A percentile compares a stretch with the other conserved stretches of the same genome.
phyloP scores from a whole-genome alignment of 2,329 filamentous ascomycete species.

The Alternaria novae-zelandiae region DNA sequence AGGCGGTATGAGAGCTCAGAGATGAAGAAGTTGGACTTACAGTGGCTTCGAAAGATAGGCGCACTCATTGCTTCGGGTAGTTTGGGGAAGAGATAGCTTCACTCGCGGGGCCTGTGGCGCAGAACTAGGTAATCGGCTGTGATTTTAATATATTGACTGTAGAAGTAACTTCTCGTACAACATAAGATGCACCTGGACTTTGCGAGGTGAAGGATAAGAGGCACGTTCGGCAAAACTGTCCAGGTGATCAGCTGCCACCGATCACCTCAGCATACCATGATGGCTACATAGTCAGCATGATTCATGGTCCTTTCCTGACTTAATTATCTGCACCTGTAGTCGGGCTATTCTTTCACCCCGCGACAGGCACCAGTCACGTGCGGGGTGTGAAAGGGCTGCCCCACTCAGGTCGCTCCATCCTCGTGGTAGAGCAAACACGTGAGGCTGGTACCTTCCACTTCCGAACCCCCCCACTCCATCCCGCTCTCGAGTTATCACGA shows the following conservation, averaged over 20 bases:
- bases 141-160: too few relatives aligned
- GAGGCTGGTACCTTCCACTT: background rate
- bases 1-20: background rate
- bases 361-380: constrained; percentile 2
- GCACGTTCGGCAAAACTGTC: background rate
- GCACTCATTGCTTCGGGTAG: background rate
- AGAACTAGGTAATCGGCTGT: too few relatives aligned
- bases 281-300: background rate
- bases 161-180: background rate
- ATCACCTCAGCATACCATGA: background rate
- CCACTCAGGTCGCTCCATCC: constrained; percentile 5
- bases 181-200: background rate
- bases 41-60: background rate
- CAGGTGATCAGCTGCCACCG: background rate
- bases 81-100: background rate
- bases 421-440: background rate
- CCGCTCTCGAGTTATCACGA: background rate
- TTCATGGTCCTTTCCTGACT: background rate
- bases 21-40: background rate
- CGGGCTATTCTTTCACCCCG: background rate
- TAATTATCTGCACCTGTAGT: background rate
- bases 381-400: constrained; percentile 8
- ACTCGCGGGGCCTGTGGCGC: fast-evolving
- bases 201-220: background rate
- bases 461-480: background rate